Evolutionary conservation across 345 rosid genomes (phyloP), one percentile per base, ranked within the genome.

Genomic region (Eutrema heterophyllum): DNA sequence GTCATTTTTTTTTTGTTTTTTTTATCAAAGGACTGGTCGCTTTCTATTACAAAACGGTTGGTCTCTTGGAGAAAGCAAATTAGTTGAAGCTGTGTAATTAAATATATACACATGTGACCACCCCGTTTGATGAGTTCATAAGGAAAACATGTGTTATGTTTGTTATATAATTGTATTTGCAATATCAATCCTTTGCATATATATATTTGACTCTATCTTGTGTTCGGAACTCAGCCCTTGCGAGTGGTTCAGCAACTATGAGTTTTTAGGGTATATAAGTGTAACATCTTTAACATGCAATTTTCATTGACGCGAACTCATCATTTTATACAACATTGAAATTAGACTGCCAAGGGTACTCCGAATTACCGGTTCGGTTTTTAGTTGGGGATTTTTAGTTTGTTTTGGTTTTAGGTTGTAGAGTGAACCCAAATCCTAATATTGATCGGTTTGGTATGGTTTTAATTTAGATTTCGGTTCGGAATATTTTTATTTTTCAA

Each of bases 21-120:
- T 35, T 51, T 29, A 67, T 57, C 39, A 35, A 75, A 41, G 63
- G 73, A 75, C 68, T 50, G 40, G 68, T 75, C 73, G 73, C 40
- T 60, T 67, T 75, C 30, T 68, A 18, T 21, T 21, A 38, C 75
- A 76, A 43, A 69, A 62, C 60, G 57, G 73, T 75, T 60, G 56
- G 73, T 75, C 79, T 74, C 60, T 70, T 63, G 79, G 60, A 62
- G 60, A 70, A 62, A 21, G 71, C 71, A 76, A 68, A 76, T 43
- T 68, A 76, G 70, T 45, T 27, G 58, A 69, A 69, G 70, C 70
- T 44, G 58, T 76, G 24, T 21, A 21, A 21, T 21, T 21, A 21
- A 21, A 21, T 21, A 39, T 39, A 57, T 10, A 52, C 64, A 67
- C 78, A 74, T 24, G 55, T 75, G 73, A 51, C 16, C 45, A 74